Conservation (phyloP, 805 yeast genomes). For the Wickerhamomyces canadensis region DNA sequence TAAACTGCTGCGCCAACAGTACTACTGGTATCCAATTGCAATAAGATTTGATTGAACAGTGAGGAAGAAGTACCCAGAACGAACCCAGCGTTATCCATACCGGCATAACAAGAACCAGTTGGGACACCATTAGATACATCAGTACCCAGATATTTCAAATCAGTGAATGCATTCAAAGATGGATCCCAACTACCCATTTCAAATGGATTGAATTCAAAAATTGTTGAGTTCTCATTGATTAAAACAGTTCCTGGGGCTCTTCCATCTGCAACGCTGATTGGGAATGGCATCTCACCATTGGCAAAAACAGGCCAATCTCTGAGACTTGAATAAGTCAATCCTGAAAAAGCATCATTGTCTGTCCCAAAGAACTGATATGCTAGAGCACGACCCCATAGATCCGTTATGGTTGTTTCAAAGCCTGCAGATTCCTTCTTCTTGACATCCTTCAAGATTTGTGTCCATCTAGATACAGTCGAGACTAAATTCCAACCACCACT, state of each 20-base stretch:
- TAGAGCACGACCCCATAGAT: slow-evolving; percentile 74
- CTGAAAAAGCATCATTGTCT: slow-evolving; percentile 56
- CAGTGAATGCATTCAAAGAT: slow-evolving; percentile 55
- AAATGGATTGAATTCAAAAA: slow-evolving; percentile 57
- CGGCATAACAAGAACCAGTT: slow-evolving; percentile 47
- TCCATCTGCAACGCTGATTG: slow-evolving; percentile 59
- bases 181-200: slow-evolving; percentile 91
- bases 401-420: slow-evolving; percentile 61
- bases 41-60: slow-evolving; percentile 62
- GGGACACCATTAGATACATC: slow-evolving; percentile 56
- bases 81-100: slow-evolving; percentile 79
- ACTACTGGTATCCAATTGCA: slow-evolving; percentile 50
- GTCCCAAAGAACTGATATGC: slow-evolving; percentile 69
- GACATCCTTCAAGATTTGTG: slow-evolving; percentile 47
- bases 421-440: slow-evolving; percentile 56
- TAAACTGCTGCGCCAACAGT: slow-evolving; percentile 37
- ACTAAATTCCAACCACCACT: slow-evolving; percentile 60
- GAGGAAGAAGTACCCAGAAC: slow-evolving; percentile 80
- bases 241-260: slow-evolving; percentile 54
- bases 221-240: slow-evolving; percentile 62
- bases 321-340: slow-evolving; percentile 51
- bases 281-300: slow-evolving; percentile 66
- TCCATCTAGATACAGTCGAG: slow-evolving; percentile 47
- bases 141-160: slow-evolving; percentile 67
- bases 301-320: slow-evolving; percentile 56